Conservation (phyloP, 176 grass and related monocot species). For the Rhynchospora breviuscula region DNA sequence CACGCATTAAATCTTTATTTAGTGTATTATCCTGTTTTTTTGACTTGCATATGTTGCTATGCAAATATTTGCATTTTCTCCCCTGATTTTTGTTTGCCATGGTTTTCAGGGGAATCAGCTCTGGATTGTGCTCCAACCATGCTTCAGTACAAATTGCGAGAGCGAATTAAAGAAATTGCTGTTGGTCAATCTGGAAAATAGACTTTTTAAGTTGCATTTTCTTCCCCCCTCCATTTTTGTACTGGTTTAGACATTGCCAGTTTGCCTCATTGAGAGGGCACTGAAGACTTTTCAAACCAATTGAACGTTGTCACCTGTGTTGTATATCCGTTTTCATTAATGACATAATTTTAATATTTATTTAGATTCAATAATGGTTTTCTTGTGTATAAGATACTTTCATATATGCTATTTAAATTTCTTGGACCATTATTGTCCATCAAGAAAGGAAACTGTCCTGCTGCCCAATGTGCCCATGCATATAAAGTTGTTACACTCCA, state of each 20-base stretch:
- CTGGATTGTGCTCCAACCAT: slow-evolving; percentile 92
- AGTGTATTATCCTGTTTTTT: neutral
- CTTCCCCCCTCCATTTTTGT: neutral
- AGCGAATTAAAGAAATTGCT: slow-evolving; percentile 53
- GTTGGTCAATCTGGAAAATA: slow-evolving; percentile 10
- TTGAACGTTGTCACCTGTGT: neutral
- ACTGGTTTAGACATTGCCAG: neutral
- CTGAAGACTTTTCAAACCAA: neutral
- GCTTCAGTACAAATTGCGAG: slow-evolving; percentile 93
- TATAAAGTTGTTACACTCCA: neutral
- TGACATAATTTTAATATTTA: neutral
- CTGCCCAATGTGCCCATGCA: neutral
- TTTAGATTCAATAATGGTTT: neutral
- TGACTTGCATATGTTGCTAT: neutral
- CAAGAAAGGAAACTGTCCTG: neutral
- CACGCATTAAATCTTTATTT: slow-evolving; percentile 6
- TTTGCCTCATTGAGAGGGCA: neutral
- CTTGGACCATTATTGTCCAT: neutral
- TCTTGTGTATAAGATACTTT: neutral
- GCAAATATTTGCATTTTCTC: neutral
- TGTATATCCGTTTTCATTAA: neutral
- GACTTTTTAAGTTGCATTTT: neutral
- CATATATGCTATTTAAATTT: neutral
- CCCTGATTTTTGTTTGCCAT: neutral
- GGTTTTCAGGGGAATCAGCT: slow-evolving; percentile 81